A percentile compares a stretch with the other conserved stretches of the same genome.
phyloP scores from a whole-genome alignment of 495 filamentous ascomycete species.

The Podospora didyma region DNA sequence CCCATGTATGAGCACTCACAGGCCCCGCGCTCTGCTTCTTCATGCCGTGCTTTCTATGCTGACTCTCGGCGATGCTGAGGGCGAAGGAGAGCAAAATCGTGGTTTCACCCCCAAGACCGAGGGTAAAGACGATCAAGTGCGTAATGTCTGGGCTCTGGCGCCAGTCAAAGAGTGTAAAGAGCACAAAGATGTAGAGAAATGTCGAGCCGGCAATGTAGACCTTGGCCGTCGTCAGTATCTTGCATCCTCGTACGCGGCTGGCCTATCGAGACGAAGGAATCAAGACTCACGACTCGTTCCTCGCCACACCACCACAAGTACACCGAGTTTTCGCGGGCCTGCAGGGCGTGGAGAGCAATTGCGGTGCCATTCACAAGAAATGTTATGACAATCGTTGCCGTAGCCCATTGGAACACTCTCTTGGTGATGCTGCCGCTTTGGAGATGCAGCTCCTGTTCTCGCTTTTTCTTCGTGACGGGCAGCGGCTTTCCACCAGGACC shows the following conservation, averaged over 20 bases:
- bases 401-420: too few species aligned
- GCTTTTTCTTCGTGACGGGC: too few species aligned
- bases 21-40: slow-evolving; percentile 57
- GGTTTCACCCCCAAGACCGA: slow-evolving; percentile 63
- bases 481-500: too few species aligned
- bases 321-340: slow-evolving; percentile 42
- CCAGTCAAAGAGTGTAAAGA: slow-evolving; percentile 78
- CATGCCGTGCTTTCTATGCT: too few species aligned
- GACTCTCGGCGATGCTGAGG: slow-evolving; percentile 52
- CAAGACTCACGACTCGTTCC: slow-evolving; percentile 70
- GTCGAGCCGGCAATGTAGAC: slow-evolving; percentile 73
- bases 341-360: slow-evolving; percentile 72
- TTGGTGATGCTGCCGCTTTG: too few species aligned
- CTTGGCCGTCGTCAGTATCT: slow-evolving; percentile 38
- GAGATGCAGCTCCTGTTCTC: too few species aligned
- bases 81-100: slow-evolving; percentile 63
- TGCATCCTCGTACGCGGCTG: not conserved
- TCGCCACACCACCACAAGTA: slow-evolving; percentile 98
- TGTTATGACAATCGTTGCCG: too few species aligned
- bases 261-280: not conserved
- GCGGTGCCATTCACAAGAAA: slow-evolving; percentile 33
- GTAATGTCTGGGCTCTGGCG: slow-evolving; percentile 66
- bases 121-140: slow-evolving; percentile 69
- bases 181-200: slow-evolving; percentile 54
- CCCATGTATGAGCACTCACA: slow-evolving; percentile 43